Evolutionary conservation across 2,329 filamentous ascomycete species (phyloP), one percentile per base, ranked within the genome.

Genomic region (Zasmidium cellare): DNA sequence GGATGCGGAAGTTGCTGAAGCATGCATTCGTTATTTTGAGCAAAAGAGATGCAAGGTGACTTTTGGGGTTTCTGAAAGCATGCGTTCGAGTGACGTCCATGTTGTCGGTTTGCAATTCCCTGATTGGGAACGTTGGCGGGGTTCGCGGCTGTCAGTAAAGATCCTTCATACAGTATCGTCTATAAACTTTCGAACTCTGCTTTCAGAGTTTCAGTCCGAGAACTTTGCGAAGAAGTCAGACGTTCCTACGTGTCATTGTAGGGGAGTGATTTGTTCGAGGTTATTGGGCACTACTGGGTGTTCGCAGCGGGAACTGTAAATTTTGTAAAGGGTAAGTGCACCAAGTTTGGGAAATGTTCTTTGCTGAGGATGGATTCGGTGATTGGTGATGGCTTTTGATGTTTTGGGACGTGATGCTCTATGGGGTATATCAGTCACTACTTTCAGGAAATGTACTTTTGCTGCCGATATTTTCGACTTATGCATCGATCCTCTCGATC

Each of bases 401-500:
- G 6, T 28, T 41, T 41, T 14, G 16, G 35, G 35, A 41, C 35
- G 35, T 41, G 35, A 41, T 41, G 35, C 35, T 41, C 35, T 41
- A 41, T 41, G 35, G 35, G 35, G 35, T 41, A 41, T 41, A 41
- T 41, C 35, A 41, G 35, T 41, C 35, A 41, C 28, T 31, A 28
- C 25, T 28, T 11, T 5, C 25, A 28, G 11, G 25, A 28, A 41
- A 41, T 41, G 35, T 9, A 41, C 35, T 41, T 41, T 41, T 41
- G 35, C 35, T 41, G 35, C 3, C 35, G 35, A 25, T n/a, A n/a
- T 25, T 28, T 18, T 6, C 23, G 7, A 11, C 23, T 49, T 11
- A 28, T 28, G 25, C 25, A 7, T 23, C 47, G 45, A 73, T 52
- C 50, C 65, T 68, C 82, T 99, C 94, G 70, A 99, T 86, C 62